A percentile compares a stretch with the other conserved stretches of the same genome.
These are phyloP conservation scores for Coleophoma cylindrospora DNA, from an alignment of 2,329 filamentous ascomycete species.

Conservation along the genomic window DNA sequence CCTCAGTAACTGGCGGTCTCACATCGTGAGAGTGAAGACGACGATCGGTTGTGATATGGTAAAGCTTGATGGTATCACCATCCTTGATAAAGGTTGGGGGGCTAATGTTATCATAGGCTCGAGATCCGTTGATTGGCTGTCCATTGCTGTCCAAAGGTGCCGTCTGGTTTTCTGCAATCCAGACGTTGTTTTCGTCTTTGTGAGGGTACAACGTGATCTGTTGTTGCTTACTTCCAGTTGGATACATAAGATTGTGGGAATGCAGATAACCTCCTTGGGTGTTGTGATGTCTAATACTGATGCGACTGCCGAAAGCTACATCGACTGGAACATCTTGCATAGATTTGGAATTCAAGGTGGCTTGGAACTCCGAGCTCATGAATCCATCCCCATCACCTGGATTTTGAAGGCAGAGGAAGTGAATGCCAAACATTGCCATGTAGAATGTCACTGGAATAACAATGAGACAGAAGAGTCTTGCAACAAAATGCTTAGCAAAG, in stretches of 20 bases:
- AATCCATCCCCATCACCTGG: constrained; percentile 97
- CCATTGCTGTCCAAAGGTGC: constrained; percentile 77
- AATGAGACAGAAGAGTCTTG: constrained; percentile 86
- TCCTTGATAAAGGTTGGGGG: constrained; percentile 69
- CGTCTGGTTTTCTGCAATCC: constrained; percentile 92
- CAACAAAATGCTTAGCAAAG: constrained; percentile 92
- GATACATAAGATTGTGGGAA: constrained; percentile 97
- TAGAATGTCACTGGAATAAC: constrained; percentile 87
- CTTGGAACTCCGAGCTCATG: constrained; percentile 99
- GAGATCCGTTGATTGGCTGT: constrained; percentile 71
- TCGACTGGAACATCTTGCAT: constrained; percentile 96
- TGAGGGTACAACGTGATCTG: constrained; percentile 98
- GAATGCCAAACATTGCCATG: constrained; percentile 94
- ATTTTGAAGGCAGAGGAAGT: constrained; percentile 90
- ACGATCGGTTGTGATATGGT: constrained; percentile 77
- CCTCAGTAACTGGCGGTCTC: constrained; percentile 78
- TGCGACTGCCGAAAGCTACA: constrained; percentile 80
- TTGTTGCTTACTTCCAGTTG: constrained; percentile 94
- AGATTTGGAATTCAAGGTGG: constrained; percentile 90
- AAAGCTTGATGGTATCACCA: constrained; percentile 75
- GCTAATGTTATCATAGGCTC: constrained; percentile 73
- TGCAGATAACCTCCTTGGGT: constrained; percentile 97
- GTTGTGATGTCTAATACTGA: constrained; percentile 88
- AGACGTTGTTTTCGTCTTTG: constrained; percentile 98
- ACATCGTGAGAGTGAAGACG: constrained; percentile 96